Conservation (phyloP, 225 moss, liverwort and hornwort species). For the Polytrichum commune region DNA sequence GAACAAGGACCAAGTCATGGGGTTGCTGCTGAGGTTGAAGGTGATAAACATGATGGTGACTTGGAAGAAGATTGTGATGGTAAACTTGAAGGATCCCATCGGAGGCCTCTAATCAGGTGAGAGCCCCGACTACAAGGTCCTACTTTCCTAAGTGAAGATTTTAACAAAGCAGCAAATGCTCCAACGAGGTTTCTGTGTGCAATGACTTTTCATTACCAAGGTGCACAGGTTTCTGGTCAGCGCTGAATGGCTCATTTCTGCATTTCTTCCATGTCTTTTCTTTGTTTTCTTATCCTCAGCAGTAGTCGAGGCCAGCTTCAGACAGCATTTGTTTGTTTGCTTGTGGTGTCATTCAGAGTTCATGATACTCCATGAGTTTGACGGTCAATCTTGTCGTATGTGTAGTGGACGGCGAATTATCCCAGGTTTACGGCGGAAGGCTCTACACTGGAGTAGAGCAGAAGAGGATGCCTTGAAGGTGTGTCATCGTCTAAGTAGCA, state of each 20-base stretch:
- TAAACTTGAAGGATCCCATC: background rate
- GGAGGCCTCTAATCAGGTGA: background rate
- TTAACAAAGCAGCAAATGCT: too few relatives aligned
- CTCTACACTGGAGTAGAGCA: constrained; percentile 35
- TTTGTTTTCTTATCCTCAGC: too few relatives aligned
- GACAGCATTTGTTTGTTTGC: background rate
- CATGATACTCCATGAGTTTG: constrained; percentile 4
- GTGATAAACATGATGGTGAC: constrained; percentile 26
- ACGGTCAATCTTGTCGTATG: constrained; percentile 11
- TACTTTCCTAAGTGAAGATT: too few relatives aligned
- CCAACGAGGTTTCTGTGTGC: too few relatives aligned
- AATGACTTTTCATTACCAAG: too few relatives aligned
- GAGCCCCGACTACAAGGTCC: too few relatives aligned
- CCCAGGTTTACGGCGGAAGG: constrained; percentile 39
- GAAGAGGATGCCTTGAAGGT: constrained; percentile 46
- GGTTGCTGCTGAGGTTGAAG: constrained; percentile 12
- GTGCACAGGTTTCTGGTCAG: too few relatives aligned
- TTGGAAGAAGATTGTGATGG: constrained; percentile 21
- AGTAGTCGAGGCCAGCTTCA: too few relatives aligned
- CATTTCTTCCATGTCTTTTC: too few relatives aligned
- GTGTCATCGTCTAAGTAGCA: background rate
- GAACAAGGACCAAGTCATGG: constrained; percentile 16
- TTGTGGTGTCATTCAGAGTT: background rate
- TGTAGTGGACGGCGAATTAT: constrained; percentile 36
- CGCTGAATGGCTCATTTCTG: too few relatives aligned